These are phyloP conservation scores for Candida piceae DNA, from an alignment of 805 yeast genomes.

Conservation along the genomic window DNA sequence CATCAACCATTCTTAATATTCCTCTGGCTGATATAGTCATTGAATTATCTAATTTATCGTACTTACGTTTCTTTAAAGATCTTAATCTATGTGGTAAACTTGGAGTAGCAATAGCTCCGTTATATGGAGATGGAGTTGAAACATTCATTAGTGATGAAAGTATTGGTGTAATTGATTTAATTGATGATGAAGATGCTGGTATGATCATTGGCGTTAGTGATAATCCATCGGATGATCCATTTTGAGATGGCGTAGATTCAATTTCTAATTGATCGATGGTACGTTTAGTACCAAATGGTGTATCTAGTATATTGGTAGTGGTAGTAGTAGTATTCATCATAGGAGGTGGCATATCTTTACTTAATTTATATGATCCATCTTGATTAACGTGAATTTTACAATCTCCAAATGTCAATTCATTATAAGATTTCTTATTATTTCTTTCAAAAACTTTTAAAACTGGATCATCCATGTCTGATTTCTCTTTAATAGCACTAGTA, in stretches of 20 bases:
- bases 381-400: constrained; percentile 3
- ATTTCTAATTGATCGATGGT: constrained; percentile 8
- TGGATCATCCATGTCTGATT: constrained; percentile 6
- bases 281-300: constrained; percentile 14
- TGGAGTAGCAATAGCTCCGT: background rate
- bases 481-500: background rate
- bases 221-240: background rate
- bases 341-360: background rate
- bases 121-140: constrained; percentile 13
- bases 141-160: background rate
- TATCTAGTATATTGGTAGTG: constrained; percentile 7
- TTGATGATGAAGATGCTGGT: constrained; percentile 1
- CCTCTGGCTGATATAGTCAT: constrained; percentile 33
- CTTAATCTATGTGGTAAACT: constrained; percentile 8
- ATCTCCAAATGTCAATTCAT: constrained; percentile 9
- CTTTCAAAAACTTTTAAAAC: constrained; percentile 2
- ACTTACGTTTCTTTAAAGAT: constrained; percentile 18
- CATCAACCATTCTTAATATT: constrained; percentile 35
- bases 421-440: constrained; percentile 3
- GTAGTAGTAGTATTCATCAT: background rate
- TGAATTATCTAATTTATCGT: constrained; percentile 31
- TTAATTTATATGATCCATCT: constrained; percentile 3
- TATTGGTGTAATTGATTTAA: constrained; percentile 3
- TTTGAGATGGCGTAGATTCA: constrained; percentile 7
- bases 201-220: constrained; percentile 1